These are phyloP conservation scores for Phanerodontia chrysosporium DNA, from an alignment of 768 basidiomycete species.

Conservation along the genomic window DNA sequence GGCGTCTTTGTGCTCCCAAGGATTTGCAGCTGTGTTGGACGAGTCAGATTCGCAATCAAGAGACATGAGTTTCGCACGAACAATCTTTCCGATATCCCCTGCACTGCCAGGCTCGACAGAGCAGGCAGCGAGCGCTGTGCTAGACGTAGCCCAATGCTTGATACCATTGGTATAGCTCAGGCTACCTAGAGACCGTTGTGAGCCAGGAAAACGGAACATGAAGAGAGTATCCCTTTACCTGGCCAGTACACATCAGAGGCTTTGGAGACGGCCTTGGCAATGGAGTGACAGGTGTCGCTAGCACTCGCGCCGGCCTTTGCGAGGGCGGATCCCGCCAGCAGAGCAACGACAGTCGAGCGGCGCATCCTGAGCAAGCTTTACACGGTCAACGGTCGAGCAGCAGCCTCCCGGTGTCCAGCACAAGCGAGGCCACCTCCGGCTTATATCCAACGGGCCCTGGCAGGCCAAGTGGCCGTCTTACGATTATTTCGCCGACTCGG, in stretches of 20 bases:
- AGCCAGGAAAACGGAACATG: neutral
- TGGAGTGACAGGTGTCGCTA: neutral
- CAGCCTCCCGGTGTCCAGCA: neutral
- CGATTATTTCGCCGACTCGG: too few relatives aligned
- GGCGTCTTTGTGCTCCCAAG: slow-evolving; percentile 40
- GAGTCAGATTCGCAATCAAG: neutral
- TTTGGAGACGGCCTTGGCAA: slow-evolving; percentile 30
- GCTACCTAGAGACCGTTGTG: slow-evolving; percentile 1
- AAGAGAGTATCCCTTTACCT: slow-evolving; percentile 28
- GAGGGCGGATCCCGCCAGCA: neutral
- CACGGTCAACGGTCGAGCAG: neutral
- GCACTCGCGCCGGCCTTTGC: neutral
- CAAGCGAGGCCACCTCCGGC: too few relatives aligned
- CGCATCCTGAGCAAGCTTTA: neutral
- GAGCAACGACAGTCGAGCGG: neutral
- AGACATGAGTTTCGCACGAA: slow-evolving; percentile 23
- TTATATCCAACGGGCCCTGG: too few relatives aligned
- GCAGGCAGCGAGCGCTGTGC: slow-evolving; percentile 42
- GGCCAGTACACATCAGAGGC: slow-evolving; percentile 43
- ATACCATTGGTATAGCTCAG: slow-evolving; percentile 38
- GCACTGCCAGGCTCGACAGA: slow-evolving; percentile 56
- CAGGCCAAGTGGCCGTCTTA: too few relatives aligned
- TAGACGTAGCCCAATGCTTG: slow-evolving; percentile 49
- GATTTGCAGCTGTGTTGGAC: slow-evolving; percentile 38
- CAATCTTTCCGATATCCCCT: slow-evolving; percentile 47